Evolutionary conservation across 768 basidiomycete genomes (phyloP).

Genomic region (Inosperma sp.): DNA sequence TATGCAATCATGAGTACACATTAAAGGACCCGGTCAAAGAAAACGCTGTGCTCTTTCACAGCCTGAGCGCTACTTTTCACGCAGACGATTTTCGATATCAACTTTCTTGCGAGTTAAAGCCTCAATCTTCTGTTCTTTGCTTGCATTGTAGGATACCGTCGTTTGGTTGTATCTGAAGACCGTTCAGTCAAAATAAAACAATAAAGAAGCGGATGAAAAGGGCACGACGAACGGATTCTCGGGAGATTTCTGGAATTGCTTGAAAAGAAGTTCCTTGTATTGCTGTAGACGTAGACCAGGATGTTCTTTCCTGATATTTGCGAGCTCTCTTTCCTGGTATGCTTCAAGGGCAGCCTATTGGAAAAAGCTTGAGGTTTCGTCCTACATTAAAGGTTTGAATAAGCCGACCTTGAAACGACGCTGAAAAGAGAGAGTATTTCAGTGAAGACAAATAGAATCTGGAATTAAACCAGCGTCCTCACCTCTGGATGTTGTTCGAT

Average conservation of each 20-base stretch:
- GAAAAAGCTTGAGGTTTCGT: constrained; percentile 2
- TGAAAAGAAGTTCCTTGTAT: constrained; percentile 87
- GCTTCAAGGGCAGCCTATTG: constrained; percentile 81
- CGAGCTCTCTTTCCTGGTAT: constrained; percentile 83
- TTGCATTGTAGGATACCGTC: constrained; percentile 74
- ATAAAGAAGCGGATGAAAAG: neutral
- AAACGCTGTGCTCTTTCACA: too few species aligned
- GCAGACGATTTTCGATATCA: constrained; percentile 62
- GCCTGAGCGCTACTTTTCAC: constrained; percentile 37
- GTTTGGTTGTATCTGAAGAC: constrained; percentile 74
- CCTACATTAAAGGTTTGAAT: neutral
- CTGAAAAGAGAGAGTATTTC: constrained; percentile 23
- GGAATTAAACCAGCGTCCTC: too few species aligned
- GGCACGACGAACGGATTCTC: constrained; percentile 85
- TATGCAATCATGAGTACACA: too few species aligned
- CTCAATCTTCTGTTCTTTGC: constrained; percentile 79
- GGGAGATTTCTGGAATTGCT: constrained; percentile 94
- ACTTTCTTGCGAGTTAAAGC: constrained; percentile 67
- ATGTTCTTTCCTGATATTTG: constrained; percentile 75
- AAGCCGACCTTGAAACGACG: constrained; percentile 77
- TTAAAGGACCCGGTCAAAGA: too few species aligned
- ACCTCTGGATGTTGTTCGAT: constrained; percentile 94
- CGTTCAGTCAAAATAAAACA: neutral
- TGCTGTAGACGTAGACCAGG: constrained; percentile 89
- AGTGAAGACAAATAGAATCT: constrained; percentile 11